Percentiles rank a stretch among this genome's conserved stretches.
These are phyloP conservation scores for Coemansia sp. DNA, from an alignment of 192 early-diverging fungal species.

Conservation along the genomic window DNA sequence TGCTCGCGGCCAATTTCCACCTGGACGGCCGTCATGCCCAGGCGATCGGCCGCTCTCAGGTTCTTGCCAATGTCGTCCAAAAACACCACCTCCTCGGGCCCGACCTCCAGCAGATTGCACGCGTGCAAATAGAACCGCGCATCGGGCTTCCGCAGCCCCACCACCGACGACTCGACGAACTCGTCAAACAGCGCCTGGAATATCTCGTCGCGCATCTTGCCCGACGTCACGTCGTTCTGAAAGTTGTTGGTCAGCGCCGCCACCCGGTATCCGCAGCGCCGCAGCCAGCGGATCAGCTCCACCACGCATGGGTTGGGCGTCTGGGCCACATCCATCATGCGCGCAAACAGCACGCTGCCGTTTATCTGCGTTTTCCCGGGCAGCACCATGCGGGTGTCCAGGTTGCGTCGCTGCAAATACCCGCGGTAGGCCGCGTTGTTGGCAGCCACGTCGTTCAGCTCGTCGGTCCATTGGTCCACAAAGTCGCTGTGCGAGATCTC, in stretches of 20 bases:
- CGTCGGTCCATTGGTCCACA: conserved; percentile 23
- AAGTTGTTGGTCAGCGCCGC: conserved; percentile 88
- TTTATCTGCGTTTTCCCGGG: conserved; percentile 17
- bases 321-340: conserved; percentile 34
- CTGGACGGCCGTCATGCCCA: conserved; percentile 72
- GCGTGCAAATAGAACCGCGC: conserved; percentile 65
- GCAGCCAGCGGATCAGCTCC: conserved; percentile 28
- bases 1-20: conserved; percentile 32
- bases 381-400: conserved; percentile 30
- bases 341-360: conserved; percentile 22
- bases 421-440: conserved; percentile 38
- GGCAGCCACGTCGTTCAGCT: conserved; percentile 37
- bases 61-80: conserved; percentile 84
- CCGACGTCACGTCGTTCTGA: conserved; percentile 24
- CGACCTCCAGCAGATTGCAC: conserved; percentile 65
- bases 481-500: conserved; percentile 31
- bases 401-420: conserved; percentile 25
- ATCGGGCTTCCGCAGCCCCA: conserved; percentile 83
- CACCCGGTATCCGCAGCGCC: conserved; percentile 57
- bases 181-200: conserved; percentile 53
- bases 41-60: conserved; percentile 60
- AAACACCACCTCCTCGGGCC: conserved; percentile 67
- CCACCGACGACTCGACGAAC: conserved; percentile 70
- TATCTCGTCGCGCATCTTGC: background rate
- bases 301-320: conserved; percentile 21